These are phyloP conservation scores for Metarhizium guizhouense DNA, from an alignment of 2,329 filamentous ascomycete species.

Conservation along the genomic window DNA sequence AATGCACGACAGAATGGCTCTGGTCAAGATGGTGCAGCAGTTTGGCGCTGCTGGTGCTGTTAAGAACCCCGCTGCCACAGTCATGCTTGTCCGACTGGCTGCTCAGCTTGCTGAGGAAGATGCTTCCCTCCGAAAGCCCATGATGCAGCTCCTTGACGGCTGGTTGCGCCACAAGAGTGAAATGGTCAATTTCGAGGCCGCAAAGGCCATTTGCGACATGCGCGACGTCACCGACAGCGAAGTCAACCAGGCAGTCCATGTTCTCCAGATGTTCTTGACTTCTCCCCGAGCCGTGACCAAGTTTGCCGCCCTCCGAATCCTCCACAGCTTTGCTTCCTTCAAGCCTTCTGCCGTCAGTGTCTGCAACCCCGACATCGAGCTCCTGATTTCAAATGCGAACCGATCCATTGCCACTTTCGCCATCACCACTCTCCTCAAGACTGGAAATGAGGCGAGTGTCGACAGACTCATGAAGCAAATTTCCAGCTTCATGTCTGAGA, in stretches of 20 bases:
- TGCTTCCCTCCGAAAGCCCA: conserved; percentile 76
- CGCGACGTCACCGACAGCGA: conserved; percentile 87
- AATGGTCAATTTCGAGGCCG: conserved; percentile 98
- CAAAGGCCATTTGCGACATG: conserved; percentile 95
- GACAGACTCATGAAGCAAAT: conserved; percentile 99
- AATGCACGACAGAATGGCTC: conserved; percentile 91
- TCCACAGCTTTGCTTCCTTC: conserved; percentile 94
- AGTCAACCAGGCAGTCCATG: conserved; percentile 85
- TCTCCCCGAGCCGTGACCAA: conserved; percentile 94
- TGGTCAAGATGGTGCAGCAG: conserved; percentile 99
- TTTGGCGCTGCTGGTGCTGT: conserved; percentile 85
- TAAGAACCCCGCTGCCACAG: conserved; percentile 86
- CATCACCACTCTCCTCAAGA: conserved; percentile 96
- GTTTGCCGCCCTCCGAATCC: conserved; percentile 91
- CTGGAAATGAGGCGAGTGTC: conserved; percentile 93
- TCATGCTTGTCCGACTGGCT: conserved; percentile 87
- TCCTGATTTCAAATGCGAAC: conserved; percentile 93
- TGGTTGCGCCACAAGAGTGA: conserved; percentile 98
- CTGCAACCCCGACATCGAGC: conserved; percentile 96
- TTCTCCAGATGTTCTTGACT: conserved; percentile 92
- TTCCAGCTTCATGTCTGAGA: conserved; percentile 95
- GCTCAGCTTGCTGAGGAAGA: conserved; percentile 94
- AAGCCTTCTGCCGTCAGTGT: conserved; percentile 86
- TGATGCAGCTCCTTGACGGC: conserved; percentile 93
- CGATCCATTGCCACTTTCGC: conserved; percentile 96